phyloP scores from a whole-genome alignment of 352 stramenopile species.

The Phytophthora pini region DNA sequence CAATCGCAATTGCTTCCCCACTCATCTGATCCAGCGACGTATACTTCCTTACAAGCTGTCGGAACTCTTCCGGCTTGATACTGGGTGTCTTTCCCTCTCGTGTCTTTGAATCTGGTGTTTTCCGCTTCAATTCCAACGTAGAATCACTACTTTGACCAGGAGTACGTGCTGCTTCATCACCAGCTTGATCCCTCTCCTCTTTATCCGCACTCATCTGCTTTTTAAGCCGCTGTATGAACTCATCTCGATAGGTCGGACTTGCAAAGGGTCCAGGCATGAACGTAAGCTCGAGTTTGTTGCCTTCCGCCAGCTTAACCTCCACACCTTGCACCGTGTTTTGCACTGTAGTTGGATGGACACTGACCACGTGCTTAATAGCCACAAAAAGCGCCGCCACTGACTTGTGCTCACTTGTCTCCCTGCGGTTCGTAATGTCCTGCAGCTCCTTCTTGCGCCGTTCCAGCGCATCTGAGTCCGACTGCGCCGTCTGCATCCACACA shows the following conservation, averaged over 20 bases:
- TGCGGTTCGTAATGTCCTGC: constrained; percentile 59
- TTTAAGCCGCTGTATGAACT: constrained; percentile 46
- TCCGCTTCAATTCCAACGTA: constrained; percentile 1
- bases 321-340: constrained; percentile 58
- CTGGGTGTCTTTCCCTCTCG: not conserved
- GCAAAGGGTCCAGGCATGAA: constrained; percentile 55
- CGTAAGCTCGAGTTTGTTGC: constrained; percentile 52
- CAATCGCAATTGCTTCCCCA: constrained; percentile 50
- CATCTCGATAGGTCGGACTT: constrained; percentile 48
- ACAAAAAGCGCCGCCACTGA: constrained; percentile 50
- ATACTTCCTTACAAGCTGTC: constrained; percentile 52
- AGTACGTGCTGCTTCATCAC: not conserved
- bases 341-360: constrained; percentile 35
- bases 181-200: not conserved
- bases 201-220: constrained; percentile 12
- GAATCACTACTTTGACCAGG: not conserved
- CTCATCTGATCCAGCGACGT: constrained; percentile 43
- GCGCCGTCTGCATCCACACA: constrained; percentile 58
- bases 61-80: constrained; percentile 25
- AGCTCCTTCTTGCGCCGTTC: constrained; percentile 60
- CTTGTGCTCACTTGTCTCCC: constrained; percentile 19
- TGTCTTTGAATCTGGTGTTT: not conserved
- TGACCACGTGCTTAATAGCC: constrained; percentile 30
- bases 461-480: constrained; percentile 63
- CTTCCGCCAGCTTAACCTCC: constrained; percentile 40